Conservation (phyloP, 805 yeast genomes). For the Kluyveromyces aestuarii region DNA sequence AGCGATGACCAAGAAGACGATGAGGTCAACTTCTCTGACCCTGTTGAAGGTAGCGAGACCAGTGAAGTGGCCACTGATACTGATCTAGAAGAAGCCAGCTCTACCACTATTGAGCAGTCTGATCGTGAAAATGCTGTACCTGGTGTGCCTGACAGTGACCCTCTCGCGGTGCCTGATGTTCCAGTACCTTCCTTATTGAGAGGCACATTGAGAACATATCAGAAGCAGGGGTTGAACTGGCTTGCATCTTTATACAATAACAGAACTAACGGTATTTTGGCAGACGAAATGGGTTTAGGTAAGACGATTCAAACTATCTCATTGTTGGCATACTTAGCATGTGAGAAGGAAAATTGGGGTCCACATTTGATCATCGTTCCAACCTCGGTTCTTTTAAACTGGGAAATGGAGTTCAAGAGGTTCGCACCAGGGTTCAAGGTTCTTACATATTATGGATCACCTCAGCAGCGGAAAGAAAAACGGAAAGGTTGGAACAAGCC, state of each 20-base stretch:
- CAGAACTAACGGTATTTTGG: constrained; percentile 90
- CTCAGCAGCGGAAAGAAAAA: constrained; percentile 91
- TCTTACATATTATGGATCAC: constrained; percentile 91
- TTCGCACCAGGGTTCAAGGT: constrained; percentile 98
- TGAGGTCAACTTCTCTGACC: constrained; percentile 6
- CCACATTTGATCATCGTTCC: constrained; percentile 97
- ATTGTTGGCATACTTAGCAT: constrained; percentile 76
- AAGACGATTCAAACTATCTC: constrained; percentile 96
- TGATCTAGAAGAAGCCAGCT: constrained; percentile 6
- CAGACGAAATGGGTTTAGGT: constrained; percentile 98
- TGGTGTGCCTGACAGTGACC: constrained; percentile 13
- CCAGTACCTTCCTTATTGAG: constrained; percentile 68
- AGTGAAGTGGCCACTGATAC: neutral
- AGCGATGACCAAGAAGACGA: constrained; percentile 5
- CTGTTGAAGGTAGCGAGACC: constrained; percentile 7
- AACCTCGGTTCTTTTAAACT: constrained; percentile 90
- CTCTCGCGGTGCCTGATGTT: constrained; percentile 52
- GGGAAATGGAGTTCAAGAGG: constrained; percentile 99
- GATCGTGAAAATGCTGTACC: constrained; percentile 4
- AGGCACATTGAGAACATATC: constrained; percentile 83
- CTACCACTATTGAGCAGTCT: constrained; percentile 24
- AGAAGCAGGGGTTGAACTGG: constrained; percentile 96
- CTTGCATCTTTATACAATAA: constrained; percentile 86
- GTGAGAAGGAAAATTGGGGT: constrained; percentile 94
- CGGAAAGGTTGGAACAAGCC: constrained; percentile 97